phyloP scores from a whole-genome alignment of 768 basidiomycete genomes.

The Trametopsis cervina region DNA sequence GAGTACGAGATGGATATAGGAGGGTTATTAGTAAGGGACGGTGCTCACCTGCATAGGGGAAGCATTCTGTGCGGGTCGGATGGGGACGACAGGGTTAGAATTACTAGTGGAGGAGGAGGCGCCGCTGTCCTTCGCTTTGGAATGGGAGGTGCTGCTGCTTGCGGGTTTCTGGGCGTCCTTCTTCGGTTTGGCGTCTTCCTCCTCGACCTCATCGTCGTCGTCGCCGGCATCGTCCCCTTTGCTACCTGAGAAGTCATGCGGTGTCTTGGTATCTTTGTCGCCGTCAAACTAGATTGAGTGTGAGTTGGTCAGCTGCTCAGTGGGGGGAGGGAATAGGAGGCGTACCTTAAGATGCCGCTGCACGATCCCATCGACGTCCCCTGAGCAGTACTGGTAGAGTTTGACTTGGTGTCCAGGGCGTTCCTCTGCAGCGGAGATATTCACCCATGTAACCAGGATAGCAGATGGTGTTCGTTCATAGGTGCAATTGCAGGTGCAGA shows the following conservation, averaged over 20 bases:
- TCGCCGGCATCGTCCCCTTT: slow-evolving; percentile 23
- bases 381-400: slow-evolving; percentile 76
- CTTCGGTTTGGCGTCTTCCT: slow-evolving; percentile 22
- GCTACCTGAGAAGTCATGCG: slow-evolving; percentile 40
- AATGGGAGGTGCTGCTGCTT: background rate
- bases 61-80: slow-evolving; percentile 3
- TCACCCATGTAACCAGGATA: too few species aligned
- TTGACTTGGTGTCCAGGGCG: slow-evolving; percentile 74
- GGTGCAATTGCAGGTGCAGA: too few species aligned
- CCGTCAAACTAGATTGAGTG: slow-evolving; percentile 45
- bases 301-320: too few species aligned
- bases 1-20: too few species aligned
- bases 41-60: background rate
- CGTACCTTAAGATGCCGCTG: slow-evolving; percentile 55
- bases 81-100: background rate
- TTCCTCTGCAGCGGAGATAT: slow-evolving; percentile 51
- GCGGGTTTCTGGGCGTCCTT: background rate
- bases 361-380: slow-evolving; percentile 62
- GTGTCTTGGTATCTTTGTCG: slow-evolving; percentile 42
- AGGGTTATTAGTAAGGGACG: background rate
- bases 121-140: background rate
- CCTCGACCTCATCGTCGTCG: slow-evolving; percentile 34
- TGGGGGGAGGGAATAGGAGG: background rate
- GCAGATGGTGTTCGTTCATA: too few species aligned
- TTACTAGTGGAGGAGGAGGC: background rate